Percentiles rank a stretch among this genome's conserved stretches.
phyloP scores from a whole-genome alignment of 345 rosid species.

The Hevea brasiliensis region DNA sequence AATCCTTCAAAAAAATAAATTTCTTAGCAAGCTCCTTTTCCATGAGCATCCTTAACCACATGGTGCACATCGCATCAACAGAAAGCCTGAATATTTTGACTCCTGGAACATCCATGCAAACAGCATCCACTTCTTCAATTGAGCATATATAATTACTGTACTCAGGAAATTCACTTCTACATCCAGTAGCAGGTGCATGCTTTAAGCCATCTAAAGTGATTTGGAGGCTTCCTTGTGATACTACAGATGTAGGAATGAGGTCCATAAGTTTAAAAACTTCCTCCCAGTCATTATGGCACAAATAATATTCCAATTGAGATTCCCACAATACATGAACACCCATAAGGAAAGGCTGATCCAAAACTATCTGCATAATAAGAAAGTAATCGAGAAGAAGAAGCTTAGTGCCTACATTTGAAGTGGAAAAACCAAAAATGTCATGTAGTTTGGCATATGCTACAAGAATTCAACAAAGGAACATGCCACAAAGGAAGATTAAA shows the following conservation, averaged over 20 bases:
- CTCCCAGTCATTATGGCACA: constrained; percentile 89
- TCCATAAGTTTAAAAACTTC: constrained; percentile 81
- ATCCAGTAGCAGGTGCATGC: constrained; percentile 46
- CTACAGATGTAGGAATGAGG: constrained; percentile 61
- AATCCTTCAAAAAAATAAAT: constrained; percentile 72
- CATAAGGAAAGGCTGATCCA: constrained; percentile 93
- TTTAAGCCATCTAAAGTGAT: constrained; percentile 64
- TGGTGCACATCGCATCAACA: constrained; percentile 50
- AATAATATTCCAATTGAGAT: constrained; percentile 83
- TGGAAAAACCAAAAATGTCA: not conserved
- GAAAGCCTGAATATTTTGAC: constrained; percentile 66
- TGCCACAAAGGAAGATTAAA: not conserved
- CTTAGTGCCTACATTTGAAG: not conserved
- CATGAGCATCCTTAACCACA: constrained; percentile 72
- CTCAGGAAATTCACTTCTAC: constrained; percentile 41
- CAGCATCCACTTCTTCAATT: constrained; percentile 75
- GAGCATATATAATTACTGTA: constrained; percentile 58
- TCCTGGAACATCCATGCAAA: constrained; percentile 77
- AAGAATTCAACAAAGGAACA: constrained; percentile 3
- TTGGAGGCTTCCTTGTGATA: constrained; percentile 74
- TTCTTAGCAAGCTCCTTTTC: constrained; percentile 87
- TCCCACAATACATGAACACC: constrained; percentile 96
- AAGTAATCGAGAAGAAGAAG: constrained; percentile 1
- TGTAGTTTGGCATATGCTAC: not conserved
- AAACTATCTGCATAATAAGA: constrained; percentile 64